Conservation (phyloP, 169 alveolate genomes). For the Cryptosporidium xiaoi region DNA sequence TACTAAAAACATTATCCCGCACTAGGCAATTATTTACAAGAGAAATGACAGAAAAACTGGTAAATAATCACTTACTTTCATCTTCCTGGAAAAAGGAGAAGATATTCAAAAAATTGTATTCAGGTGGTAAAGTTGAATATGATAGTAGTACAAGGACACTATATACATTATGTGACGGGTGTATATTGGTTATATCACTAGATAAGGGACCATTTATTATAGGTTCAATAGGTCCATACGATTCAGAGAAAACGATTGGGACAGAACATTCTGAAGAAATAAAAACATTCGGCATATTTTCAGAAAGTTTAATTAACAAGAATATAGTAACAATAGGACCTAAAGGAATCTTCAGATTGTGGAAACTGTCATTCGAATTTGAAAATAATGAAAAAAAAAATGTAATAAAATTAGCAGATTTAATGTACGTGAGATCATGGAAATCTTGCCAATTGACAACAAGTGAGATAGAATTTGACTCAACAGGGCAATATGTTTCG, state of each 20-base stretch:
- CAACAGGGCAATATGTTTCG: slow-evolving; percentile 61
- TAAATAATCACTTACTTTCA: slow-evolving; percentile 26
- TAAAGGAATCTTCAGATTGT: slow-evolving; percentile 50
- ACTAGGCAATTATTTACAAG: neutral
- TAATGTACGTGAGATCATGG: slow-evolving; percentile 57
- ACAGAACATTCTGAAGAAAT: slow-evolving; percentile 66
- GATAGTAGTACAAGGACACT: neutral
- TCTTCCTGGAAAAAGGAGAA: slow-evolving; percentile 55
- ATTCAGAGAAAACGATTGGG: slow-evolving; percentile 12
- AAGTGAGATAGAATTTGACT: slow-evolving; percentile 45
- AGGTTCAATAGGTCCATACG: slow-evolving; percentile 56
- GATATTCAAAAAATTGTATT: slow-evolving; percentile 40
- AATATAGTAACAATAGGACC: slow-evolving; percentile 41
- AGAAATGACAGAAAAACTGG: slow-evolving; percentile 10
- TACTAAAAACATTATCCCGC: neutral
- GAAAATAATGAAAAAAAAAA: slow-evolving; percentile 5
- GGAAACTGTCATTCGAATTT: slow-evolving; percentile 18
- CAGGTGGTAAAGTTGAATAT: slow-evolving; percentile 69
- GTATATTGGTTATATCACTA: slow-evolving; percentile 31
- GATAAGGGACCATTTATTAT: slow-evolving; percentile 54
- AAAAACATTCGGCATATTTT: slow-evolving; percentile 19
- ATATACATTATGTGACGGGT: slow-evolving; percentile 56
- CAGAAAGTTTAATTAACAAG: neutral
- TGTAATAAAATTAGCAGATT: neutral
- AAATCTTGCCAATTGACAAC: slow-evolving; percentile 38